Percentiles rank a stretch among this genome's conserved stretches.
phyloP scores from a whole-genome alignment of 768 basidiomycete genomes.

The Calvatia gigantea region DNA sequence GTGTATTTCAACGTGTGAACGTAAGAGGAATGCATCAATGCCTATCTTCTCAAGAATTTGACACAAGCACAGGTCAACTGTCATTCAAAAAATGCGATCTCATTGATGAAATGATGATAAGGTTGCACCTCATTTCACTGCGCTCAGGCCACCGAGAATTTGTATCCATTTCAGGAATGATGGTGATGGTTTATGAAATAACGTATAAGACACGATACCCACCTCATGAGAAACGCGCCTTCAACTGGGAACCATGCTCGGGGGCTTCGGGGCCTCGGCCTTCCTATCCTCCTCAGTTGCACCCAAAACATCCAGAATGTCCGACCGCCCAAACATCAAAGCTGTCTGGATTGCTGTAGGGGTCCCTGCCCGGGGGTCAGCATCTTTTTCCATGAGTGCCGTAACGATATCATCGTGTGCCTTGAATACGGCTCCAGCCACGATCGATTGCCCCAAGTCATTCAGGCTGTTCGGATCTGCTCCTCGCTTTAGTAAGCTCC shows the following conservation, averaged over 20 bases:
- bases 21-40: too few relatives aligned
- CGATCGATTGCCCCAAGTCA: constrained; percentile 66
- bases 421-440: constrained; percentile 81
- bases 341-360: constrained; percentile 71
- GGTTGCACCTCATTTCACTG: too few relatives aligned
- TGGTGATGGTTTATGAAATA: too few relatives aligned
- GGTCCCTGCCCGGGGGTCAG: constrained; percentile 61
- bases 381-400: constrained; percentile 49
- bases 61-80: background rate
- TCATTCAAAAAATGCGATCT: too few relatives aligned
- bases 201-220: background rate
- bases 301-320: constrained; percentile 54
- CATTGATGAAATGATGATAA: too few relatives aligned
- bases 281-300: constrained; percentile 52
- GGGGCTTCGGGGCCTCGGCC: constrained; percentile 33
- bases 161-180: too few relatives aligned
- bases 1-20: too few relatives aligned
- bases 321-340: constrained; percentile 60
- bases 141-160: too few relatives aligned
- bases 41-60: background rate
- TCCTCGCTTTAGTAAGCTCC: constrained; percentile 48
- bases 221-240: background rate
- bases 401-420: constrained; percentile 59
- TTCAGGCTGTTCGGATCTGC: constrained; percentile 70
- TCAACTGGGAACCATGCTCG: constrained; percentile 4